Evolutionary conservation across 768 basidiomycete species (phyloP), one percentile per base, ranked within the genome.

Genomic region (Tremella fuciformis): DNA sequence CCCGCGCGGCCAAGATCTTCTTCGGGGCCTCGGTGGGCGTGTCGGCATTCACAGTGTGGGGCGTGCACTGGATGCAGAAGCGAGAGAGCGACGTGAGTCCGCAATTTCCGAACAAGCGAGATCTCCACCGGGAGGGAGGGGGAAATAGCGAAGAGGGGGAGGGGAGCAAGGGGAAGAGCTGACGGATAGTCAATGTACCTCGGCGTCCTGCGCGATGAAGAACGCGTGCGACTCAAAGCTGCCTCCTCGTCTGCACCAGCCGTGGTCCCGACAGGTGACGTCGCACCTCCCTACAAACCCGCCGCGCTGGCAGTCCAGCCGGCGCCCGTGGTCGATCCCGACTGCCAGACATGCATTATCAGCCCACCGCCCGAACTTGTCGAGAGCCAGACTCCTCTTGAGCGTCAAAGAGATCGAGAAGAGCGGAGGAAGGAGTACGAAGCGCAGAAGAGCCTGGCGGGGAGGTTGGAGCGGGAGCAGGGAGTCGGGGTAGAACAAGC

Each of bases 151-250:
- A 40, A 48, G 6, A 34, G 11, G 29, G 29, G 29, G 29, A 11
- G 11, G 29, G 11, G 29, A 34, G 29, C 4, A 34, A 11, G 11
- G 4, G 29, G 22, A 16, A 1, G 15, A 22, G 19, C 52, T 59
- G 53, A 55, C 29, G 3, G 2, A 0, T 59, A 97, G 92, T 85
- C 80, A 25, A 96, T 96, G 92, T 94, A 88, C 72, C 81, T 86
- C 71, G 92, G 92, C 22, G 93, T 96, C 1, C 70, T 94, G 47
- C 84, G 85, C 52, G 92, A 96, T 72, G 93, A 97, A 69, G 88
- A 85, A 67, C 85, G 91, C 78, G 83, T 81, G 65, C 49, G 83
- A 85, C 75, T 81, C 86, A 61, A 83, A 86, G 73, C 83, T 81
- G 58, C 86, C 16, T 46, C 42, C 42, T 4, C n/a, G n/a, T n/a